Conservation (phyloP, 352 stramenopile genomes). For the Phytophthora melonis region DNA sequence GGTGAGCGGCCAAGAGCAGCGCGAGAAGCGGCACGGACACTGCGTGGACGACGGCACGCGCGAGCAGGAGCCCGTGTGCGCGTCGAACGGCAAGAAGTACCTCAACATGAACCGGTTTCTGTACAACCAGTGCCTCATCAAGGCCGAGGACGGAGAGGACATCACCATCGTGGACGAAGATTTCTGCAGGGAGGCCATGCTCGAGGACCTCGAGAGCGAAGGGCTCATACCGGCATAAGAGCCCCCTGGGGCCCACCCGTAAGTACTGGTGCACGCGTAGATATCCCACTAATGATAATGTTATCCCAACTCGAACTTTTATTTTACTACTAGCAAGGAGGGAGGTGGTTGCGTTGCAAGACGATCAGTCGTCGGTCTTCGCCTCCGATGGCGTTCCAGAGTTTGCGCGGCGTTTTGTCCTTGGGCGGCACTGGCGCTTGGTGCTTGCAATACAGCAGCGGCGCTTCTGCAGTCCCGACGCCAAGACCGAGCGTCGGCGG, state of each 20-base stretch:
- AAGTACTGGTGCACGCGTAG: not conserved
- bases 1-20: conserved; percentile 29
- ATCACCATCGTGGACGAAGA: conserved; percentile 52
- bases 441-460: conserved; percentile 69
- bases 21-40: conserved; percentile 28
- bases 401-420: conserved; percentile 70
- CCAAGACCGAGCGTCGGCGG: conserved; percentile 24
- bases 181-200: conserved; percentile 42
- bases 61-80: conserved; percentile 54
- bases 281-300: not conserved
- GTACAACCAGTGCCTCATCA: conserved; percentile 63
- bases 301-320: not conserved
- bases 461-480: conserved; percentile 12
- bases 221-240: not conserved
- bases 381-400: conserved; percentile 82
- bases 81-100: conserved; percentile 61
- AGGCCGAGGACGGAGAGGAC: conserved; percentile 33
- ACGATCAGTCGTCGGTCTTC: conserved; percentile 80
- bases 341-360: conserved; percentile 61
- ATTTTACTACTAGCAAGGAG: conserved; percentile 36
- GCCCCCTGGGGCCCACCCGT: not conserved
- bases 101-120: conserved; percentile 57
- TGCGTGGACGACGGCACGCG: conserved; percentile 52
- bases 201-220: conserved; percentile 40
- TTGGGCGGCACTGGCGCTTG: conserved; percentile 62